phyloP scores from a whole-genome alignment of 2,329 filamentous ascomycete species.

The Colletotrichum cordylinicola region DNA sequence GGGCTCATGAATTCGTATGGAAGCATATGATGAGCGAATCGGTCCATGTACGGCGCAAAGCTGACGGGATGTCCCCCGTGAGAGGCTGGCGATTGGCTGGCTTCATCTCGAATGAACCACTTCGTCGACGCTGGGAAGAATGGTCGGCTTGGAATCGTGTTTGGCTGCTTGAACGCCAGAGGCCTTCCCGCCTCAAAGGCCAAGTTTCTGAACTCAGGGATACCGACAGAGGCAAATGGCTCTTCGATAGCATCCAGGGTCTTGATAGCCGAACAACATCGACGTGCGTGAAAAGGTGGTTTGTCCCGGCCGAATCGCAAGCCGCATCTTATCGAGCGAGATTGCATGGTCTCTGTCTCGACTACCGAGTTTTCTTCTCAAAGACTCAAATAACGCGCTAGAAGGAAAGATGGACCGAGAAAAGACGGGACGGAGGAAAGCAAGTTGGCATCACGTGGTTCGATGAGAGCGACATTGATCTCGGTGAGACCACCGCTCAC shows the following conservation, averaged over 20 bases:
- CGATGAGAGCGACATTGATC: not conserved
- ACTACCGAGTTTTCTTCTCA: not conserved
- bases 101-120: conserved; percentile 29
- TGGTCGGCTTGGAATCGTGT: conserved; percentile 24
- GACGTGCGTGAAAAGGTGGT: not conserved
- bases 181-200: not conserved
- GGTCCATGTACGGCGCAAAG: conserved; percentile 21
- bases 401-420: not conserved
- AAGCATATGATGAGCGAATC: conserved; percentile 25
- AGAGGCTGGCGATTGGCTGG: not conserved
- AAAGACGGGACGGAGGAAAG: not conserved
- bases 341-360: not conserved
- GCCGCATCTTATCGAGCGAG: not conserved
- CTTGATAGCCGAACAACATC: not conserved
- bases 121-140: conserved; percentile 25
- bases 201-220: not conserved
- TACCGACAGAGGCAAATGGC: not conserved
- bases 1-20: conserved; percentile 33
- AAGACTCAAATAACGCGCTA: not conserved
- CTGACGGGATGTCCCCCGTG: not conserved
- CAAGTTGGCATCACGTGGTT: not conserved
- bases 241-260: not conserved
- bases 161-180: conserved; percentile 26
- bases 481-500: not conserved
- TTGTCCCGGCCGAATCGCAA: not conserved